Percentiles rank a stretch among this genome's conserved stretches.
Evolutionary conservation across 169 alveolate species (phyloP).

Genomic region (Plasmodium fragile): DNA sequence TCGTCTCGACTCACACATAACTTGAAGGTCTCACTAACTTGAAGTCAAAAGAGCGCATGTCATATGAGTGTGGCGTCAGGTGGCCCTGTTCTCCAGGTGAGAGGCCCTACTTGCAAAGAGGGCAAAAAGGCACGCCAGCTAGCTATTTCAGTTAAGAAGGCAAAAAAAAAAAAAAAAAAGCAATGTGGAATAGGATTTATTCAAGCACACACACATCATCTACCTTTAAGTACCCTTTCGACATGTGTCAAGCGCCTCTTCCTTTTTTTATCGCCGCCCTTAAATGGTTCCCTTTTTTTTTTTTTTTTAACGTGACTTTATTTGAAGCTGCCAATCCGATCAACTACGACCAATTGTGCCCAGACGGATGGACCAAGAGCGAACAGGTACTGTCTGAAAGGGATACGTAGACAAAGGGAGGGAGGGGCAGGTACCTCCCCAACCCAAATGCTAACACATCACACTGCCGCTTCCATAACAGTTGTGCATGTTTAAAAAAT

Average conservation of each 20-base stretch:
- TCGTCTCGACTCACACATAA: not conserved
- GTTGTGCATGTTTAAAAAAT: not conserved
- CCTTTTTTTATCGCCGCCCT: not conserved
- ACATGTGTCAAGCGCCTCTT: not conserved
- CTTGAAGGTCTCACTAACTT: constrained; percentile 11
- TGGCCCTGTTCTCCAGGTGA: constrained; percentile 66
- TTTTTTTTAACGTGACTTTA: not conserved
- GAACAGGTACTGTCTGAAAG: not conserved
- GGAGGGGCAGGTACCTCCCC: not conserved
- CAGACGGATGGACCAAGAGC: constrained; percentile 52
- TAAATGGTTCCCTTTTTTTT: not conserved
- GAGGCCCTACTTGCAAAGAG: not conserved
- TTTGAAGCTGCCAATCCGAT: not conserved
- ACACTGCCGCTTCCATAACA: not conserved
- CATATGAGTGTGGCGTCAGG: constrained; percentile 47
- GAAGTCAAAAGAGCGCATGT: constrained; percentile 23
- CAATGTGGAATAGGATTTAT: not conserved
- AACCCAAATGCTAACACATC: not conserved
- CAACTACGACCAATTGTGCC: constrained; percentile 46
- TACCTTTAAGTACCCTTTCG: not conserved
- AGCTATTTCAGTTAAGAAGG: too few species aligned
- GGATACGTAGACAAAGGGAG: not conserved
- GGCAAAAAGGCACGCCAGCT: not conserved
- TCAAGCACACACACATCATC: not conserved
- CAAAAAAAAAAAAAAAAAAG: not conserved